Conservation (phyloP, 768 basidiomycete species). For the Pulveroboletus ravenelii region DNA sequence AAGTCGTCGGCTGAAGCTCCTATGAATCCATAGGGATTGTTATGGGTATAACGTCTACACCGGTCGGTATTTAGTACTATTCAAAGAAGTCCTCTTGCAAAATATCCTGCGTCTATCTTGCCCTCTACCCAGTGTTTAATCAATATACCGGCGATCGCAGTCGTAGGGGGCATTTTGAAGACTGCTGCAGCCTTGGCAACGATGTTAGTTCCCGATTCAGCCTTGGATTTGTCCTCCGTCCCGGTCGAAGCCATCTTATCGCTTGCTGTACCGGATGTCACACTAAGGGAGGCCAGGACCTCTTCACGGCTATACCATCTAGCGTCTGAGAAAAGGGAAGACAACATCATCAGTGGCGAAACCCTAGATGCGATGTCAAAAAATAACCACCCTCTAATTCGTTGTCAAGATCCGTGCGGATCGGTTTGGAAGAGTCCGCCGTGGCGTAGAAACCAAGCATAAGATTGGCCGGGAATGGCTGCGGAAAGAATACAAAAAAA, state of each 20-base stretch:
- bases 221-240: conserved; percentile 20
- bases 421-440: conserved; percentile 66
- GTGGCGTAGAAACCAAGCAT: conserved; percentile 90
- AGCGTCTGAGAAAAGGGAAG: conserved; percentile 55
- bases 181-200: conserved; percentile 31
- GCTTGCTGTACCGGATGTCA: conserved; percentile 27
- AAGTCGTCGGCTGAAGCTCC: no score
- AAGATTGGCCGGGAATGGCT: conserved; percentile 88
- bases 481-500: neutral
- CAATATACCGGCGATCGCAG: conserved; percentile 81
- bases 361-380: neutral
- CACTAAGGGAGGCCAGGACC: conserved; percentile 52
- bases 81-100: conserved; percentile 43
- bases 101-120: conserved; percentile 42
- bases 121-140: conserved; percentile 77
- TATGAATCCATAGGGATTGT: no score
- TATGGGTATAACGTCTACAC: no score
- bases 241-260: conserved; percentile 20
- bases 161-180: conserved; percentile 71
- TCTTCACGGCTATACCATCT: conserved; percentile 82
- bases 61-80: neutral
- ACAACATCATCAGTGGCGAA: neutral
- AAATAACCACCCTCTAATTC: conserved; percentile 72
- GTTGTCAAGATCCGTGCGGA: conserved; percentile 86
- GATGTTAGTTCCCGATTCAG: conserved; percentile 12